Conservation (phyloP, 768 basidiomycete genomes). For the Dictyophora rubrovolvata region DNA sequence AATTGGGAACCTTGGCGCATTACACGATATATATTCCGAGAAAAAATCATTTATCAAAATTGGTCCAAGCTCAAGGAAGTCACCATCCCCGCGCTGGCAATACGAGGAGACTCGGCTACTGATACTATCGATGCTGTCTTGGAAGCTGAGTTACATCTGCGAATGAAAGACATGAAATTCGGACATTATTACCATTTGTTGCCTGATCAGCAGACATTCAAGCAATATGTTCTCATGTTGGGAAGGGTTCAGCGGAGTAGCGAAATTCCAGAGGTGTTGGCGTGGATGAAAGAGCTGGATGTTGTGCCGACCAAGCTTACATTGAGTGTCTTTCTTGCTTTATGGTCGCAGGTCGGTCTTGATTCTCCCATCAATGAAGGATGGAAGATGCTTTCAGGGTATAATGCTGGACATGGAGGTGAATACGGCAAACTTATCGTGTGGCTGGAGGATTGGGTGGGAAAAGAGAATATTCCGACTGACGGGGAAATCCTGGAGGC, state of each 20-base stretch:
- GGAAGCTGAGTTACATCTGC: slow-evolving; percentile 6
- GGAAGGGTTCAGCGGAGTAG: slow-evolving; percentile 36
- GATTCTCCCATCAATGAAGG: slow-evolving; percentile 49
- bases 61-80: slow-evolving; percentile 33
- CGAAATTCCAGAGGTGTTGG: slow-evolving; percentile 58
- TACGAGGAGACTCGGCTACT: slow-evolving; percentile 19
- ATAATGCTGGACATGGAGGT: slow-evolving; percentile 17
- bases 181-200: slow-evolving; percentile 30
- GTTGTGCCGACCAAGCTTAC: slow-evolving; percentile 45
- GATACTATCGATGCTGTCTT: neutral
- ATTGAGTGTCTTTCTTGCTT: slow-evolving; percentile 50
- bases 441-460: slow-evolving; percentile 56
- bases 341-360: slow-evolving; percentile 63
- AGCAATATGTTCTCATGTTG: slow-evolving; percentile 51
- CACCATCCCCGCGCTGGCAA: slow-evolving; percentile 27
- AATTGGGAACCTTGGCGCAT: slow-evolving; percentile 35
- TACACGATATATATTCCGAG: slow-evolving; percentile 42
- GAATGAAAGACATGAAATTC: neutral
- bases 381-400: slow-evolving; percentile 16
- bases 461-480: slow-evolving; percentile 33
- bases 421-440: slow-evolving; percentile 35
- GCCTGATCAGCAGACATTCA: slow-evolving; percentile 43
- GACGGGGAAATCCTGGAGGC: slow-evolving; percentile 27
- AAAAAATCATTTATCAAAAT: slow-evolving; percentile 43
- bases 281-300: slow-evolving; percentile 61